Evolutionary conservation across 2,329 filamentous ascomycete species (phyloP).

Genomic region (Chrysoporthe deuterocubensis): DNA sequence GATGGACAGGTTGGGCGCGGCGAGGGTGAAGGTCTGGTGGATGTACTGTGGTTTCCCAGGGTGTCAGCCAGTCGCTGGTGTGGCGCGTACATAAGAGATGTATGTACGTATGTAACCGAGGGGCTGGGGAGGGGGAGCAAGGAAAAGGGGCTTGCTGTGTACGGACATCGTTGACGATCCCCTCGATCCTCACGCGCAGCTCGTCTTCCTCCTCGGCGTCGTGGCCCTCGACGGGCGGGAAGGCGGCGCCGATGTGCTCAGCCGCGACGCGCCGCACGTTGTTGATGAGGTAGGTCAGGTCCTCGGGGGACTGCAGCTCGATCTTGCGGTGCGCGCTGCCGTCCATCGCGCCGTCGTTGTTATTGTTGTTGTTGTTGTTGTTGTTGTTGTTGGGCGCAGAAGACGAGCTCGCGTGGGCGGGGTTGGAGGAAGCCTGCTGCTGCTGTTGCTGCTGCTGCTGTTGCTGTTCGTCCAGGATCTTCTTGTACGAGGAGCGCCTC

Average conservation of each 20-base stretch:
- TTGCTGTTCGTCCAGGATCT: conserved; percentile 9
- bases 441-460: conserved; percentile 10
- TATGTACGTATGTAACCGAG: not conserved
- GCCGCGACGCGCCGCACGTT: conserved; percentile 72
- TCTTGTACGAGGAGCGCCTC: conserved; percentile 28
- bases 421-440: not conserved
- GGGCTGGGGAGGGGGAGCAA: not conserved
- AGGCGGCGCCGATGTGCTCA: conserved; percentile 67
- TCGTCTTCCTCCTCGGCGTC: conserved; percentile 57
- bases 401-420: not conserved
- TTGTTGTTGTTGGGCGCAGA: conserved; percentile 3
- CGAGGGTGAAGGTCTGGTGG: conserved; percentile 60
- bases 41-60: conserved; percentile 56
- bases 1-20: conserved; percentile 63
- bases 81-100: not conserved
- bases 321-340: conserved; percentile 68
- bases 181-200: conserved; percentile 61
- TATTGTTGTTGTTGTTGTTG: conserved; percentile 9
- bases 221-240: conserved; percentile 64
- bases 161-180: conserved; percentile 61
- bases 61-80: not conserved
- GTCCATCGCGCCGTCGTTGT: conserved; percentile 36
- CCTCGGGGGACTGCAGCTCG: conserved; percentile 77
- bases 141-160: not conserved
- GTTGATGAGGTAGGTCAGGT: conserved; percentile 70